phyloP scores from a whole-genome alignment of 2,329 filamentous ascomycete genomes.

The Calonectria pseudoreteaudii region DNA sequence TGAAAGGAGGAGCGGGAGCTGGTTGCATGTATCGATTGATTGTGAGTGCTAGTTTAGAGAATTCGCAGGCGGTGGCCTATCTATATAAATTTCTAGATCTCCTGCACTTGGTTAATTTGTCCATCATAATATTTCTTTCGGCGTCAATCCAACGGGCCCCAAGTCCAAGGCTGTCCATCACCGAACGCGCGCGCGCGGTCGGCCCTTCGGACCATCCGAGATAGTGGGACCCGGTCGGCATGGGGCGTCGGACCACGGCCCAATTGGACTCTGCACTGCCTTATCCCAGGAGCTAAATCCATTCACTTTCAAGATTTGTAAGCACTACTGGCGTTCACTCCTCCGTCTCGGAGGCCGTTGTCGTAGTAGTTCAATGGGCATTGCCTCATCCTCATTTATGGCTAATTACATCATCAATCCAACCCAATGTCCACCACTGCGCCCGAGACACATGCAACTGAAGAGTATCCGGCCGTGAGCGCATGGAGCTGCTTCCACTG shows the following conservation, averaged over 20 bases:
- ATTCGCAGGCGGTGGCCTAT: background rate
- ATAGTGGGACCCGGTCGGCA: background rate
- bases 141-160: background rate
- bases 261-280: background rate
- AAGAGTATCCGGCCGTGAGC: background rate
- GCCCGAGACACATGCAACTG: too few relatives aligned
- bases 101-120: background rate
- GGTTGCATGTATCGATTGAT: background rate
- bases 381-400: background rate
- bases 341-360: background rate
- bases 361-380: background rate
- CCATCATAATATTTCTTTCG: background rate
- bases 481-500: slow-evolving; percentile 4
- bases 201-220: background rate
- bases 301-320: background rate
- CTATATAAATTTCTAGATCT: background rate
- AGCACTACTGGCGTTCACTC: background rate
- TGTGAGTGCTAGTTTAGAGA: background rate
- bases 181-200: background rate
- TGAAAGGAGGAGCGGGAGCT: too few relatives aligned
- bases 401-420: background rate
- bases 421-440: background rate
- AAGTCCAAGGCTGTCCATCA: background rate
- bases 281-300: background rate
- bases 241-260: background rate